Base-by-base conservation (phyloP, 345 rosid species). In the Conringia planisiliqua region DNA sequence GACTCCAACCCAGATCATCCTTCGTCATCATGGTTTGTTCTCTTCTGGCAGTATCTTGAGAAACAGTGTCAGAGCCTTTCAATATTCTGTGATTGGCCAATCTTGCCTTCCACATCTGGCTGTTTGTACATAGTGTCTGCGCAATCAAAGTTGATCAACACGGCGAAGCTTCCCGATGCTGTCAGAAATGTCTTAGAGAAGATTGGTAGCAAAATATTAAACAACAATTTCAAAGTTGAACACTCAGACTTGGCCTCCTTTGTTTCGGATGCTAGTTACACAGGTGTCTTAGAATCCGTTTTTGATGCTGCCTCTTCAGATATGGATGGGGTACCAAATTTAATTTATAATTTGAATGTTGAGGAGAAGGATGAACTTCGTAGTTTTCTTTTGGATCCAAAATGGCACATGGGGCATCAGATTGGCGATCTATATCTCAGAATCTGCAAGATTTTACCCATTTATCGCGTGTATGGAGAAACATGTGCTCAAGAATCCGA, bases 321-420 rank as follows among this genome's bases (percentile, higher is more conserved):
- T 56, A 85, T 83, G 69, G 83, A 75, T 46, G 48, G 48, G 48
- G 52, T 60, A 13, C 86, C 70, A 48, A 62, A 71, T 47, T 80
- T 78, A 55, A 71, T 78, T 80, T 76, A 74, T 68, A 83, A 67
- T 77, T 79, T 90, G 79, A 71, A 65, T 51, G 82, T 73, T 71
- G 89, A 88, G 79, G 96, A 91, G 72, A 93, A 79, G 81, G 93
- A 89, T 79, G 95, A 82, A 75, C 92, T 93, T 68, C 87, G 96
- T 12, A 72, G 54, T 29, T 90, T 83, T 86, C 85, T 93, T 72
- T 87, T 93, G 72, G 87, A 88, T 80, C 87, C 88, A 70, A 90
- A 87, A 82, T 89, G 98, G 98, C 88, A 89, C 73, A 57, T 84
- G 36, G 92, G 89, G 76, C 85, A 76, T 33, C 73, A 17, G 65